Percentiles rank a stretch among this genome's conserved stretches.
Evolutionary conservation across 2,329 filamentous ascomycete species (phyloP).

Genomic region (Fusarium virguliforme): DNA sequence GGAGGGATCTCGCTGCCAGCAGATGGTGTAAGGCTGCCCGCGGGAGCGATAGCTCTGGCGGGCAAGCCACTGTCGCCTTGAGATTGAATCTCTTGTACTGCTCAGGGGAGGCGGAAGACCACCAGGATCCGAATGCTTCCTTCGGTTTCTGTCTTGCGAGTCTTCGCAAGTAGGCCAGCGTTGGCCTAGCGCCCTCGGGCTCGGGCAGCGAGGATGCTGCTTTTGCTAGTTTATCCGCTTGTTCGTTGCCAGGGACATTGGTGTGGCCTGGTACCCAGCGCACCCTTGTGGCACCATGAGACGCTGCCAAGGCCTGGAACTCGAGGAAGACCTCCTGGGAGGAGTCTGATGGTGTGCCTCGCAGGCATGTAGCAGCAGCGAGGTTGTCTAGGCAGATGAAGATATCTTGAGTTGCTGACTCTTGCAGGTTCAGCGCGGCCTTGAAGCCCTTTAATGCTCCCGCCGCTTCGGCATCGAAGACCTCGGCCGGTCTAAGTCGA

Average conservation of each 20-base stretch:
- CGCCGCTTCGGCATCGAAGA: slow-evolving; percentile 36
- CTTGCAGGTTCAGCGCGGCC: too few species aligned
- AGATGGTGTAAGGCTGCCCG: background rate
- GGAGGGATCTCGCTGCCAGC: background rate
- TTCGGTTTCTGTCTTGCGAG: too few species aligned
- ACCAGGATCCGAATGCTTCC: too few species aligned
- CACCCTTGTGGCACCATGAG: slow-evolving; percentile 18
- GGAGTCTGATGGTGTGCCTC: too few species aligned
- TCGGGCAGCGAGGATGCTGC: too few species aligned
- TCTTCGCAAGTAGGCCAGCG: too few species aligned
- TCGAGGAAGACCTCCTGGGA: too few species aligned
- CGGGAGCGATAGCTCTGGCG: background rate
- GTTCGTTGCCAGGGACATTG: too few species aligned
- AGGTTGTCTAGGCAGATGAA: slow-evolving; percentile 38
- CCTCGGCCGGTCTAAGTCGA: slow-evolving; percentile 28
- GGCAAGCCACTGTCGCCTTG: background rate
- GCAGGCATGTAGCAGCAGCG: slow-evolving; percentile 25
- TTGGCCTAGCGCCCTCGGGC: too few species aligned
- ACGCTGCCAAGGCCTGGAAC: slow-evolving; percentile 19
- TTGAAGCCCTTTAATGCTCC: slow-evolving; percentile 32
- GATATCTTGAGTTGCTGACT: slow-evolving; percentile 22
- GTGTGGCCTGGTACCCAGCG: slow-evolving; percentile 5
- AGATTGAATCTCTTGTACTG: too few species aligned
- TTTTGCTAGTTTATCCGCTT: too few species aligned
- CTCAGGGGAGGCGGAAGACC: too few species aligned